Evolutionary conservation across 441 rosid species (phyloP).

Genomic region (Sinapis alba): DNA sequence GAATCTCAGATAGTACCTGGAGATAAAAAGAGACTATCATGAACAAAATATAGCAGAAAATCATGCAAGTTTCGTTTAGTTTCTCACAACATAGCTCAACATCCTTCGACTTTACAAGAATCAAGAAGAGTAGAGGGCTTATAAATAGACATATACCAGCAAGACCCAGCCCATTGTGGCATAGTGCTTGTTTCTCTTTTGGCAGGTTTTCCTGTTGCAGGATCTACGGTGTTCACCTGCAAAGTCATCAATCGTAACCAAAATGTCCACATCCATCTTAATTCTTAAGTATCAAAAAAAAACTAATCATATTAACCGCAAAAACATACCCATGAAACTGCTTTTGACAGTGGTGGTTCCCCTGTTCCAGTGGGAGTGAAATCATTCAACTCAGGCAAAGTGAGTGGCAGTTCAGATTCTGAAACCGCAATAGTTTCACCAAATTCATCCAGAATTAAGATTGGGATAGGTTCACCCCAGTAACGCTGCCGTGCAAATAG

Average conservation of each 20-base stretch:
- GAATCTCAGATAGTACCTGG: slow-evolving; percentile 97
- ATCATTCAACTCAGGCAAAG: slow-evolving; percentile 88
- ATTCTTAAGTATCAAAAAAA: background rate
- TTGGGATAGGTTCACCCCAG: slow-evolving; percentile 99
- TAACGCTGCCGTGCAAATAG: slow-evolving; percentile 99
- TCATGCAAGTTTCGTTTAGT: background rate
- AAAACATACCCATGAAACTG: slow-evolving; percentile 72
- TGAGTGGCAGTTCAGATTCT: slow-evolving; percentile 86
- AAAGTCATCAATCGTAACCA: slow-evolving; percentile 23
- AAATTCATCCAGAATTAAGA: slow-evolving; percentile 69
- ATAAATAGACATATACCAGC: slow-evolving; percentile 64
- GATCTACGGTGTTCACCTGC: slow-evolving; percentile 72
- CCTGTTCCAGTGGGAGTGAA: slow-evolving; percentile 96
- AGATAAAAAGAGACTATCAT: slow-evolving; percentile 21
- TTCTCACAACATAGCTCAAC: slow-evolving; percentile 8
- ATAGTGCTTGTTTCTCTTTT: slow-evolving; percentile 95
- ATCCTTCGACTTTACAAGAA: background rate
- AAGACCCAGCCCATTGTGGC: slow-evolving; percentile 99
- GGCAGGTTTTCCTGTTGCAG: slow-evolving; percentile 73
- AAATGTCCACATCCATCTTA: background rate
- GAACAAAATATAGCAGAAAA: background rate
- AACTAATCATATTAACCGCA: slow-evolving; percentile 2
- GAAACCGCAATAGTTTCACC: slow-evolving; percentile 69
- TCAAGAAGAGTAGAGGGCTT: background rate
- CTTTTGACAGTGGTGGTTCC: slow-evolving; percentile 92